These are phyloP conservation scores for Phialophora macrospora DNA, from an alignment of 2,329 filamentous ascomycete species.

Conservation along the genomic window DNA sequence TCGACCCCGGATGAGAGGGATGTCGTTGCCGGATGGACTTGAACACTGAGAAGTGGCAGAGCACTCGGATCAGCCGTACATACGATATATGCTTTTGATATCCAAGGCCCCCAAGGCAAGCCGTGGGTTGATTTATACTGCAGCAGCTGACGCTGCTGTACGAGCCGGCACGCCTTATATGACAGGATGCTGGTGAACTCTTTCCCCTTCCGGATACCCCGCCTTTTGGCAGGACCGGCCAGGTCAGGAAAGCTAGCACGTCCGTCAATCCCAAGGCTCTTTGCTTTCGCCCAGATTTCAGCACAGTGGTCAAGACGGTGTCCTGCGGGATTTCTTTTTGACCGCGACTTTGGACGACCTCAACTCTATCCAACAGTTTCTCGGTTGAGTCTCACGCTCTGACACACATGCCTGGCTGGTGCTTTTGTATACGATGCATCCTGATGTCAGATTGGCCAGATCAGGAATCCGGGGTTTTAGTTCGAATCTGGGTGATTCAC, in stretches of 20 bases:
- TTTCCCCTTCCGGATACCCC: background rate
- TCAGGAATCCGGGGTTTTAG: background rate
- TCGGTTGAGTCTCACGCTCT: background rate
- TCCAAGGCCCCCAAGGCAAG: background rate
- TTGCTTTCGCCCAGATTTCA: background rate
- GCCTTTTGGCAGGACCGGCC: background rate
- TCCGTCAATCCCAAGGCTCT: background rate
- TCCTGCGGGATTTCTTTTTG: background rate
- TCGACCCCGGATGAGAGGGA: background rate
- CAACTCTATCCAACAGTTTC: background rate
- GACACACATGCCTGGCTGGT: background rate
- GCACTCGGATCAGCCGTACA: background rate
- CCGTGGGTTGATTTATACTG: background rate
- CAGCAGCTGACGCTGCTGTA: background rate
- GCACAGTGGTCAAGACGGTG: background rate
- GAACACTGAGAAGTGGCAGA: background rate
- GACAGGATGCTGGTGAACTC: background rate
- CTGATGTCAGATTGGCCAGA: background rate
- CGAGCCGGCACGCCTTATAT: conserved; percentile 1
- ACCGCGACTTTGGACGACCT: background rate
- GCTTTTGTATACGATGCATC: background rate
- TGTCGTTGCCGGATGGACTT: background rate
- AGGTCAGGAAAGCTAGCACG: background rate
- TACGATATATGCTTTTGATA: background rate
- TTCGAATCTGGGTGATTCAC: conserved; percentile 5